Evolutionary conservation across 1,284 basidiomycete genomes (phyloP).

Genomic region (Porogramme epimiltina): DNA sequence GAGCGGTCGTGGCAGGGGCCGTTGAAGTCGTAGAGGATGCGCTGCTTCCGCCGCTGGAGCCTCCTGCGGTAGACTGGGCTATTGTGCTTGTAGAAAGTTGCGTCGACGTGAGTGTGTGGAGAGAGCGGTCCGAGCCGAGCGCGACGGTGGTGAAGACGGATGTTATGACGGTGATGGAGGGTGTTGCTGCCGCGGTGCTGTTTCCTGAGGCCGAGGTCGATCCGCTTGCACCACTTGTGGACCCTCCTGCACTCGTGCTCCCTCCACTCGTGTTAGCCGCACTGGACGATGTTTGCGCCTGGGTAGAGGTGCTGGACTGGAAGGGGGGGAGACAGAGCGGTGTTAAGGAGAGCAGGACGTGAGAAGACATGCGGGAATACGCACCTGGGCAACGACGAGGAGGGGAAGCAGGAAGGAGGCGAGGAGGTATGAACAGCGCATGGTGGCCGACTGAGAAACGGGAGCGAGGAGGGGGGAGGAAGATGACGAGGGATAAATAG

Average conservation of each 20-base stretch:
- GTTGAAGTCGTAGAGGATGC: constrained; percentile 35
- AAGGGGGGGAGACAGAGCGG: constrained; percentile 22
- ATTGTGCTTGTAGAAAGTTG: constrained; percentile 35
- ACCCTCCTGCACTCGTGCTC: constrained; percentile 1
- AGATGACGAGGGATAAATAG: no score
- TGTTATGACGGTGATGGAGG: constrained; percentile 25
- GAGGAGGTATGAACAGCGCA: constrained; percentile 30
- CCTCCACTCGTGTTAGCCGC: not conserved
- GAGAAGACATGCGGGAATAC: constrained; percentile 19
- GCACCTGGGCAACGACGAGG: constrained; percentile 37
- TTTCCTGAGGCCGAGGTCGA: constrained; percentile 7
- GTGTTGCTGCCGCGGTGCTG: constrained; percentile 8
- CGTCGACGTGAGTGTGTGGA: constrained; percentile 19
- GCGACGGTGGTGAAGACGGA: constrained; percentile 26
- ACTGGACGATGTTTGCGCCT: constrained; percentile 3
- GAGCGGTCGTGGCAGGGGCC: constrained; percentile 55
- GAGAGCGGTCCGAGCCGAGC: constrained; percentile 19
- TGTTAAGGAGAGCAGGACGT: constrained; percentile 11
- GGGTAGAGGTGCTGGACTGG: constrained; percentile 7
- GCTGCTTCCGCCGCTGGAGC: constrained; percentile 23
- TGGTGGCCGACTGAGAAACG: constrained; percentile 16
- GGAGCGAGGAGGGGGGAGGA: constrained; percentile 11
- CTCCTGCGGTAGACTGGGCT: constrained; percentile 31
- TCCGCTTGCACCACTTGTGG: constrained; percentile 2
- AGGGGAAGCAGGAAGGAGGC: constrained; percentile 33